Evolutionary conservation across 2,329 filamentous ascomycete species (phyloP), one percentile per base, ranked within the genome.

Genomic region (Metarhizium sp.): DNA sequence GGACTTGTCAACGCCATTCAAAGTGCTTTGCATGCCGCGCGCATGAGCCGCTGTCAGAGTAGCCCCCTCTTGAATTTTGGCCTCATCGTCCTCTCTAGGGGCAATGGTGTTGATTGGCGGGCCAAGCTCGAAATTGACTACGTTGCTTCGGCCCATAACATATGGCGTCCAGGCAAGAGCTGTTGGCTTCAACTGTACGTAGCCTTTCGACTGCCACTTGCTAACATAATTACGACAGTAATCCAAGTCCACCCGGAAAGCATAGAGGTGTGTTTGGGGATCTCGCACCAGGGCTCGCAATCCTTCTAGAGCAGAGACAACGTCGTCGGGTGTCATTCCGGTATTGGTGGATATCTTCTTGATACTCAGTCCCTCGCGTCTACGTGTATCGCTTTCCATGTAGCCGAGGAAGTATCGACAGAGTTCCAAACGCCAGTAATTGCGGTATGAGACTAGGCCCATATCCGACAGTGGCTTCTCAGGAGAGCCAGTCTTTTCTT

Each of bases 391-490:
- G 2, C 58, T 58, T 8, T 67, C 63, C 59, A 70, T 62, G 13
- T 63, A 56, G 60, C 86, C 73, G 42, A 92, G 75, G 6, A 99
- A 78, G 62, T 96, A 90, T 59, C 88, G 87, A 66, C 92, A 96
- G 54, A 99, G 75, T 2, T 95, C 79, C 10, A 96, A 76, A 20
- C 94, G 86, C 94, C 94, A 99, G 70, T 99, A 99, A 64, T 95
- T 96, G 48, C 94, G 85, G 68, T 99, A 99, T 2, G 92, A 97
- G 4, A 97, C 92, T 43, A 99, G 73, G 3, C 94, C 94, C 90
- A 99, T 96, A 67, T 99, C 94, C 0, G 94, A 97, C 3, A 99
- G 79, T 0, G 94, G 94, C 71, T 99, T 99, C 69, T 99, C 94
- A 0, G 94, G 94, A 1, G 92, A 96, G 10, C 94, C 94, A 0